Base-by-base conservation (phyloP, 768 basidiomycete species). In the Lactifluus echinatus region DNA sequence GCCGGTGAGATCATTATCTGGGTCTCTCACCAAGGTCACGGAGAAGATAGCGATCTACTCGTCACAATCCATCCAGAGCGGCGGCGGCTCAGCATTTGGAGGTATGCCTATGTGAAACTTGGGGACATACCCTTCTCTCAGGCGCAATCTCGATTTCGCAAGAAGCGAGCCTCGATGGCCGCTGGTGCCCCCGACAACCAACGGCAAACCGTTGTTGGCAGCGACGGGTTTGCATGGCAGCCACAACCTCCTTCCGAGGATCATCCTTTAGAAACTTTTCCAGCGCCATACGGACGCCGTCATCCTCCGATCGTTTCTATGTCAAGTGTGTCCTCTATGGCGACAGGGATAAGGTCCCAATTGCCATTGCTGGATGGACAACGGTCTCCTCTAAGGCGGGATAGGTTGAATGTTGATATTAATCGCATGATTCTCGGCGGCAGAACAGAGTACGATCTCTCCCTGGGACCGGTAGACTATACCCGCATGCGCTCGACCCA, bases 341-440 rank as follows among this genome's bases (percentile, higher is more conserved):
- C 65, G 23, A 63, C 65, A 2, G 68, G 65, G 0, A 50, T 65
- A 8, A 53, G 49, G 15, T 21, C 58, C 8, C 50, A 49, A 14
- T 24, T 37, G 0, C 47, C 48, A 7, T 40, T 56, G 15, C 21
- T 53, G n/a, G 44, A 47, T 23, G 57, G 44, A 1, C 43, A 45
- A 40, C 55, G 50, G 8, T 53, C 33, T 46, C 82, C 82, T 0
- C 55, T 76, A 7, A 73, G 76, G 10, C 74, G 82, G 37, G 80
- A 80, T 59, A 81, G 83, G 53, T 65, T 82, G 40, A 83, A 77
- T 57, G 68, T 78, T 24, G 83, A 79, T 6, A 73, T 87, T 75
- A 83, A 87, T 64, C 75, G 83, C 39, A 84, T 87, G 84, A 81
- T 75, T 15, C 72, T 85, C 6, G 81, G 79, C n/a, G 74, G 76